Conservation (phyloP, 2,329 filamentous ascomycete species). For the Cylindrodendrum hubeiense region DNA sequence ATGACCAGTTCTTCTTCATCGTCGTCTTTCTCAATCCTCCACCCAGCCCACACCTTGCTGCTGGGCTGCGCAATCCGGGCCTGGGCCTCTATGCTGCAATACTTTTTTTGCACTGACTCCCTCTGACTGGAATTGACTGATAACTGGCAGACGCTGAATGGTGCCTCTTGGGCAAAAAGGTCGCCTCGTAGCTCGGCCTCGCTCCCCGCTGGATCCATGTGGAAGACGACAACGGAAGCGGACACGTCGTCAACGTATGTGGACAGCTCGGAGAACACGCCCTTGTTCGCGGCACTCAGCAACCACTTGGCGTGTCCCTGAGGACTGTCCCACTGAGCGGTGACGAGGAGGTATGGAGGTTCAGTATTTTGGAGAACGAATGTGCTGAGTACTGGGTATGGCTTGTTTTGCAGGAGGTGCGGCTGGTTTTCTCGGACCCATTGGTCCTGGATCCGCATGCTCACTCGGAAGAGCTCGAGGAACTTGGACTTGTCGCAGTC, state of each 20-base stretch:
- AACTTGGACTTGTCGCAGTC: constrained; percentile 49
- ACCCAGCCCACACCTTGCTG: constrained; percentile 53
- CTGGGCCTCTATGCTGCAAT: constrained; percentile 48
- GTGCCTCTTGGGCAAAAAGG: constrained; percentile 34
- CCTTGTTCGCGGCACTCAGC: constrained; percentile 54
- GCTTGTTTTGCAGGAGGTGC: constrained; percentile 43
- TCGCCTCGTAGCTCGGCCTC: constrained; percentile 40
- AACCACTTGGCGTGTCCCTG: constrained; percentile 59
- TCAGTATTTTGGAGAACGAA: constrained; percentile 52
- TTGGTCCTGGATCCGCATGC: constrained; percentile 52
- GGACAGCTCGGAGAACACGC: constrained; percentile 49
- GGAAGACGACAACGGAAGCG: constrained; percentile 53
- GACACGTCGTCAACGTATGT: constrained; percentile 50
- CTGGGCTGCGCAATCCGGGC: constrained; percentile 47
- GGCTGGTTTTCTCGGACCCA: constrained; percentile 56
- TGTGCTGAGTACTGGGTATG: constrained; percentile 50
- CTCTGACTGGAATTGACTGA: constrained; percentile 48
- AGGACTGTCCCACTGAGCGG: constrained; percentile 58
- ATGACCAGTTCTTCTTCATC: constrained; percentile 54
- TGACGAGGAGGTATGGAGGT: constrained; percentile 55
- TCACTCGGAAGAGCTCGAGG: constrained; percentile 47
- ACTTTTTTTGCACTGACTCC: constrained; percentile 50
- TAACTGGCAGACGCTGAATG: constrained; percentile 53
- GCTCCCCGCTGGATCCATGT: constrained; percentile 52
- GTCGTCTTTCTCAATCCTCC: constrained; percentile 55